Conservation (phyloP, 2,329 filamentous ascomycete genomes). For the Fusarium redolens region DNA sequence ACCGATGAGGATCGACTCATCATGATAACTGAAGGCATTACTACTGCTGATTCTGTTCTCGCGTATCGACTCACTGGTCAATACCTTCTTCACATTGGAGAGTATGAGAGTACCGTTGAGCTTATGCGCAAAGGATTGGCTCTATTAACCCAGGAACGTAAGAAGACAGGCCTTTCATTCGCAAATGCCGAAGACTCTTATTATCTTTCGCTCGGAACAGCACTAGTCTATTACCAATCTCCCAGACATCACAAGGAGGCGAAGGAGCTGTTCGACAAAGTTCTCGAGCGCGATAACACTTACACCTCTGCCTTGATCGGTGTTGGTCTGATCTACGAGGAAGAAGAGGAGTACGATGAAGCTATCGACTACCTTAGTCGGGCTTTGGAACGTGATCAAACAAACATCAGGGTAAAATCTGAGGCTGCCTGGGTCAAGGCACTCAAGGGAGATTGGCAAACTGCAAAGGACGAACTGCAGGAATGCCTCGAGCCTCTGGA, state of each 20-base stretch:
- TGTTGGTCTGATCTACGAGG: constrained; percentile 90
- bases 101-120: constrained; percentile 84
- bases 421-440: constrained; percentile 95
- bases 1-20: constrained; percentile 83
- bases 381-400: constrained; percentile 77
- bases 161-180: constrained; percentile 76
- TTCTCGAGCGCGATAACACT: constrained; percentile 78
- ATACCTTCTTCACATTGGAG: constrained; percentile 86
- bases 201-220: constrained; percentile 83
- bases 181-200: constrained; percentile 78
- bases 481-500: constrained; percentile 74
- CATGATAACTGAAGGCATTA: constrained; percentile 81
- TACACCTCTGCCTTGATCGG: constrained; percentile 88
- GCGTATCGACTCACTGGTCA: constrained; percentile 86
- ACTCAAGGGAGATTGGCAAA: constrained; percentile 78
- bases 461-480: constrained; percentile 76
- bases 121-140: constrained; percentile 79
- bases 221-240: constrained; percentile 88
- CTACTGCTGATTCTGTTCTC: constrained; percentile 76
- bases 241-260: constrained; percentile 92
- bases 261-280: constrained; percentile 83
- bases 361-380: constrained; percentile 84
- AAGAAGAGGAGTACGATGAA: constrained; percentile 87
- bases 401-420: constrained; percentile 81
- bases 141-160: constrained; percentile 68